Conservation (phyloP, 2,329 filamentous ascomycete species). For the Microdochium nivale region DNA sequence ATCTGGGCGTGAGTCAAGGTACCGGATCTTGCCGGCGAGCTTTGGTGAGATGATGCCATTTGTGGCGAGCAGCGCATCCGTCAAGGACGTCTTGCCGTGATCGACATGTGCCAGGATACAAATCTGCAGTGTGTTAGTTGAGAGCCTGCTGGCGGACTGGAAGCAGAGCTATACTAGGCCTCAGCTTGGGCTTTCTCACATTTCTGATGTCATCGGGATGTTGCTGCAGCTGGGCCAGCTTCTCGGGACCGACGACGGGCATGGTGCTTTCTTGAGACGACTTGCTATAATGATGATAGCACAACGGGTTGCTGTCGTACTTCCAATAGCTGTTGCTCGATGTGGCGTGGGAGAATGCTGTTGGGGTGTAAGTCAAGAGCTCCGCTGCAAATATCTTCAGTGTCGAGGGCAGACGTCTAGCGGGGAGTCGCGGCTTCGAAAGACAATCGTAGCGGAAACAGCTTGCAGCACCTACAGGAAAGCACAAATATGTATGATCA, state of each 20-base stretch:
- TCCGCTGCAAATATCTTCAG: too few species aligned
- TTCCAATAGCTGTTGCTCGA: background rate
- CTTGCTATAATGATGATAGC: too few species aligned
- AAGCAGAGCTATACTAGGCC: constrained; percentile 5
- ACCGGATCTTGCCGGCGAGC: constrained; percentile 93
- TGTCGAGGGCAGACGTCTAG: too few species aligned
- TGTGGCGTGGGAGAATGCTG: too few species aligned
- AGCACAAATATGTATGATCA: too few species aligned
- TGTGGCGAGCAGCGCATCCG: constrained; percentile 90
- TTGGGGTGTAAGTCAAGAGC: too few species aligned
- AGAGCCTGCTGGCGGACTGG: constrained; percentile 19
- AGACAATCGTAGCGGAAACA: too few species aligned
- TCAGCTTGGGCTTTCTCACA: constrained; percentile 40
- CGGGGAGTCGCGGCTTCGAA: too few species aligned
- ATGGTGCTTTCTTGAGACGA: constrained; percentile 39
- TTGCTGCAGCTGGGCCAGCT: constrained; percentile 82
- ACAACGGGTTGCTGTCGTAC: background rate
- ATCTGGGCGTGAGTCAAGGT: constrained; percentile 91
- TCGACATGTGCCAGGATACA: constrained; percentile 96
- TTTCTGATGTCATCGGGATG: constrained; percentile 87
- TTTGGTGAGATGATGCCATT: constrained; percentile 99
- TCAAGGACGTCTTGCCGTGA: constrained; percentile 96
- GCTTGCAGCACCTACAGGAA: too few species aligned
- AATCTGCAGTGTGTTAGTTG: constrained; percentile 48
- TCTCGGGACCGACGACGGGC: constrained; percentile 86